These are phyloP conservation scores for Arthonia radiata DNA, from an alignment of 495 filamentous ascomycete species.

Conservation along the genomic window DNA sequence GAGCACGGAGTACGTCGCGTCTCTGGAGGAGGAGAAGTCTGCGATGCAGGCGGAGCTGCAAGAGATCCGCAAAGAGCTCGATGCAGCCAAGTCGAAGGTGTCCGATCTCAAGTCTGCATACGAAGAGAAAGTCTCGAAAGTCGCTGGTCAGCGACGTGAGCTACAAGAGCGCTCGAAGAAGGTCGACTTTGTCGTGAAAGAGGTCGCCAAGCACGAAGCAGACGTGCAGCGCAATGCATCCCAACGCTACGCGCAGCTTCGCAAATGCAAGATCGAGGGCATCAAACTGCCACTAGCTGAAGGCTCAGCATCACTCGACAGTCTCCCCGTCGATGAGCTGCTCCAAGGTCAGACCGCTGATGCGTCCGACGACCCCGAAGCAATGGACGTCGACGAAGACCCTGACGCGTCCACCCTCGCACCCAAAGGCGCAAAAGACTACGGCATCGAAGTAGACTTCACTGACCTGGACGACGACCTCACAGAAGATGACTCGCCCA, in stretches of 20 bases:
- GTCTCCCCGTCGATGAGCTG: conserved; percentile 68
- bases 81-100: conserved; percentile 35
- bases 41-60: conserved; percentile 45
- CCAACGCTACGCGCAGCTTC: conserved; percentile 56
- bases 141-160: conserved; percentile 58
- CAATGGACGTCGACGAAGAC: conserved; percentile 69
- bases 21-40: conserved; percentile 49
- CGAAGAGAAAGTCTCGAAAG: conserved; percentile 42
- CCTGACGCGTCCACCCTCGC: conserved; percentile 23
- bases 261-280: conserved; percentile 81
- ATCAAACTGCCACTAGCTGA: conserved; percentile 60
- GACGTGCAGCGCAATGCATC: conserved; percentile 64
- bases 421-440: conserved; percentile 40
- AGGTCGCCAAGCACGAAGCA: conserved; percentile 51
- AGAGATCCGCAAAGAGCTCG: conserved; percentile 26
- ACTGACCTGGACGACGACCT: conserved; percentile 65
- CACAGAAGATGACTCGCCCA: conserved; percentile 45
- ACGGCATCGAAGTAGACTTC: conserved; percentile 84
- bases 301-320: conserved; percentile 50
- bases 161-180: conserved; percentile 62
- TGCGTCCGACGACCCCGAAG: conserved; percentile 41
- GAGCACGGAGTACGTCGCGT: conserved; percentile 36
- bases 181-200: conserved; percentile 54
- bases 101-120: too few relatives aligned
- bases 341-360: too few relatives aligned